These are phyloP conservation scores for Rosa chinensis DNA, from an alignment of 306 rosid genomes.

Conservation along the genomic window DNA sequence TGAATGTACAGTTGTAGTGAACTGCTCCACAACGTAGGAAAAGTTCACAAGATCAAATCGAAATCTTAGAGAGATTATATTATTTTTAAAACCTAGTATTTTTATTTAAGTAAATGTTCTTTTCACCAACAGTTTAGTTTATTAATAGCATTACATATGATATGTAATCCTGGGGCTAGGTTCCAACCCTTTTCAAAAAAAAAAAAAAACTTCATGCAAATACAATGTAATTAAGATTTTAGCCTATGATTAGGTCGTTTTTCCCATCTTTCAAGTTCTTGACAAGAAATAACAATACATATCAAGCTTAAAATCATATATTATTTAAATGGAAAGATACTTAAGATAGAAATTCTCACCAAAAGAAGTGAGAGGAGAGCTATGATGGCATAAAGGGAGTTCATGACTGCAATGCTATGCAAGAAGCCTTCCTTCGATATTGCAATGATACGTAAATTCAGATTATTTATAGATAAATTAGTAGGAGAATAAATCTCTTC, in stretches of 20 bases:
- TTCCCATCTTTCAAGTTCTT: not conserved
- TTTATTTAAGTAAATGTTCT: too few species aligned
- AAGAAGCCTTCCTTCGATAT: not conserved
- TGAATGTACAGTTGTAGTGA: constrained; percentile 3
- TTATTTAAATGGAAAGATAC: not conserved
- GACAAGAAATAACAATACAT: not conserved
- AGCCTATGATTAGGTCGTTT: not conserved
- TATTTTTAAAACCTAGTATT: too few species aligned
- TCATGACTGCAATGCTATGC: constrained; percentile 11
- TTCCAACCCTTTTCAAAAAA: too few species aligned
- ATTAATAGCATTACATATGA: too few species aligned
- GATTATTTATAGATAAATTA: not conserved
- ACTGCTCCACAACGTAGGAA: not conserved
- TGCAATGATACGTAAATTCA: not conserved
- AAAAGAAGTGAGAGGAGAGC: constrained; percentile 13
- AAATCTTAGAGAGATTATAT: not conserved
- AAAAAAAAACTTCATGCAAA: not conserved
- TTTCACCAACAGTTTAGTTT: not conserved
- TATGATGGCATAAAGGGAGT: not conserved
- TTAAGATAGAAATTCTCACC: not conserved
- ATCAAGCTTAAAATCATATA: not conserved
- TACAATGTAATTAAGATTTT: not conserved
- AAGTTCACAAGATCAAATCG: not conserved
- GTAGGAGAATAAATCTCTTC: too few species aligned
- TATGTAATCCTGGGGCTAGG: too few species aligned